Percentiles rank a stretch among this genome's conserved stretches.
Evolutionary conservation across 768 basidiomycete species (phyloP).

Genomic region (Tylopilus sp.): DNA sequence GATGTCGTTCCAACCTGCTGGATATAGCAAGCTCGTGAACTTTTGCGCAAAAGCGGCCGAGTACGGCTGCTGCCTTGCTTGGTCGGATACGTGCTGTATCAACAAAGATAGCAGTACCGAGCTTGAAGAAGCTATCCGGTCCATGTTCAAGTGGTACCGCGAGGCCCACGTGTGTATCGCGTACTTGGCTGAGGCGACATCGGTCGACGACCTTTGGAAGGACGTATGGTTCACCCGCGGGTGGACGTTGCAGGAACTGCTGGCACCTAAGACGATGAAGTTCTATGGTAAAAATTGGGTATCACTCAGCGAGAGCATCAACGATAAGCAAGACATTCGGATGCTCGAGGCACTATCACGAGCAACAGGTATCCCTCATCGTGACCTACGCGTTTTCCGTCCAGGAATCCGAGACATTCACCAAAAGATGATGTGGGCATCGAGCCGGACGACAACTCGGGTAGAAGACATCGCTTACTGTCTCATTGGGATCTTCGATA

Average conservation of each 20-base stretch:
- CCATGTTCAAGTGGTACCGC: slow-evolving; percentile 14
- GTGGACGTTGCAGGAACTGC: slow-evolving; percentile 14
- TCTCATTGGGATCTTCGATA: slow-evolving; percentile 12
- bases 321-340: no score
- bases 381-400: no score
- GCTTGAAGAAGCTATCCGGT: slow-evolving; percentile 10
- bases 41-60: slow-evolving; percentile 27
- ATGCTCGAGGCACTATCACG: not conserved
- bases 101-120: slow-evolving; percentile 14
- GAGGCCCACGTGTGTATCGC: slow-evolving; percentile 14
- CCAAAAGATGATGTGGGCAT: slow-evolving; percentile 16
- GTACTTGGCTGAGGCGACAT: slow-evolving; percentile 5
- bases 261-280: slow-evolving; percentile 7
- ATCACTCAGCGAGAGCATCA: slow-evolving; percentile 4
- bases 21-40: slow-evolving; percentile 23
- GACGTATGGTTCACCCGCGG: slow-evolving; percentile 14
- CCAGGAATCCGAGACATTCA: no score
- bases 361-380: slow-evolving; percentile 1
- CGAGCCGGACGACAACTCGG: slow-evolving; percentile 11
- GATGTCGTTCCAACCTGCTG: slow-evolving; percentile 28
- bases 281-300: slow-evolving; percentile 13
- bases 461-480: slow-evolving; percentile 10
- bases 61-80: slow-evolving; percentile 24
- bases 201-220: not conserved
- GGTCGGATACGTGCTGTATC: slow-evolving; percentile 23